Conservation (phyloP, 371 early-diverging fungal species). For the Mucor sp. region DNA sequence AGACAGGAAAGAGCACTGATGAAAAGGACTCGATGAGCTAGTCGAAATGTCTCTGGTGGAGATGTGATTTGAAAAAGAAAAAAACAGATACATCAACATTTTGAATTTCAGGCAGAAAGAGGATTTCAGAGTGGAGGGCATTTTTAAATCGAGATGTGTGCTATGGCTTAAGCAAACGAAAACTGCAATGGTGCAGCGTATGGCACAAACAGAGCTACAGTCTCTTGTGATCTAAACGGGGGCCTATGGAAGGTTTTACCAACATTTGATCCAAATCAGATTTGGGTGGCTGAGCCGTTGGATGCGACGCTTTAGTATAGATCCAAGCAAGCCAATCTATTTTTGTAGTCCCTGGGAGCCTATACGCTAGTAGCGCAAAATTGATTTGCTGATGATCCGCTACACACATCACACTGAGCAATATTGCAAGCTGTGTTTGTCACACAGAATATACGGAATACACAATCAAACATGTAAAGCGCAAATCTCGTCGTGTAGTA, state of each 20-base stretch:
- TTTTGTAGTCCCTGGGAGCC: no score
- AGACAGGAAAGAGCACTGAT: no score
- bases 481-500: neutral
- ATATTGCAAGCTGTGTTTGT: neutral
- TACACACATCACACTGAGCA: neutral
- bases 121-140: neutral
- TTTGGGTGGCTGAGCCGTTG: neutral
- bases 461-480: conserved; percentile 1
- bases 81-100: neutral
- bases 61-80: neutral
- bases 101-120: no score
- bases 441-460: conserved; percentile 4
- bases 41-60: neutral
- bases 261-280: neutral
- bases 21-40: neutral
- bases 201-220: neutral
- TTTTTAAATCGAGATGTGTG: neutral
- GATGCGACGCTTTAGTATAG: neutral
- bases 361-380: no score
- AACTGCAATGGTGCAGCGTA: neutral
- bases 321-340: no score
- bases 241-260: neutral
- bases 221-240: neutral
- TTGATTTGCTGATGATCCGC: no score
- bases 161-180: neutral